phyloP scores from a whole-genome alignment of 2,329 filamentous ascomycete species.

The Albifimbria verrucaria region DNA sequence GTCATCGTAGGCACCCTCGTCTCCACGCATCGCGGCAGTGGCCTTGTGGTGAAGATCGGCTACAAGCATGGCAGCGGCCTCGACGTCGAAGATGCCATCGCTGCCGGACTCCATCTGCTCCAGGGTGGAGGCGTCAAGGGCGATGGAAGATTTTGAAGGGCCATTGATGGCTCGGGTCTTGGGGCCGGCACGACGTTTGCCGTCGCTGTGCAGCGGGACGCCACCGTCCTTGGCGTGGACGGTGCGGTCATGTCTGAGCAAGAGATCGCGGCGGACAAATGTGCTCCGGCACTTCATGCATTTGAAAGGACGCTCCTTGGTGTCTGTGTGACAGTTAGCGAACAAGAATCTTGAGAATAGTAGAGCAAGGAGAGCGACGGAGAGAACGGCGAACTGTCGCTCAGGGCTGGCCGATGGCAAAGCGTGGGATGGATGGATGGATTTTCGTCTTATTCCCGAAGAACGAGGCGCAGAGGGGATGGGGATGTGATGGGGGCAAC shows the following conservation, averaged over 20 bases:
- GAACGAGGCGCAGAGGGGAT: too few species aligned
- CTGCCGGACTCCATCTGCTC: conserved; percentile 91
- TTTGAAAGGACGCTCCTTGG: conserved; percentile 98
- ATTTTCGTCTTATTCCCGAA: background rate
- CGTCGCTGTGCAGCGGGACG: conserved; percentile 88
- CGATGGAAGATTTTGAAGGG: conserved; percentile 72
- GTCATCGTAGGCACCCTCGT: conserved; percentile 53
- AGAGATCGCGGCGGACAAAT: conserved; percentile 93
- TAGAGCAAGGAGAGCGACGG: conserved; percentile 7
- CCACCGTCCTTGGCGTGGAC: conserved; percentile 98
- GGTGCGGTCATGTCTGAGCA: conserved; percentile 94
- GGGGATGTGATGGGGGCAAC: conserved; percentile 43
- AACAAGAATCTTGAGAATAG: conserved; percentile 5
- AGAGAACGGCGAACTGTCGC: too few species aligned
- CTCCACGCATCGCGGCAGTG: conserved; percentile 64
- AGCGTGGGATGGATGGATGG: background rate
- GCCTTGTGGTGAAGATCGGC: conserved; percentile 97
- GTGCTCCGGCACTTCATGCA: conserved; percentile 98
- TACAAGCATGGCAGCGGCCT: conserved; percentile 97
- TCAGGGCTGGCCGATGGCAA: background rate
- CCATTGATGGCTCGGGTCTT: conserved; percentile 62
- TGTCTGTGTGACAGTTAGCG: conserved; percentile 60
- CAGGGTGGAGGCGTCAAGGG: conserved; percentile 79
- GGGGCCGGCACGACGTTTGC: conserved; percentile 74
- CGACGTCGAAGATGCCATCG: conserved; percentile 90